Percentiles rank a stretch among this genome's conserved stretches.
These are phyloP conservation scores for Artemisia tridentata DNA, from an alignment of 129 eudicot genomes.

Conservation along the genomic window DNA sequence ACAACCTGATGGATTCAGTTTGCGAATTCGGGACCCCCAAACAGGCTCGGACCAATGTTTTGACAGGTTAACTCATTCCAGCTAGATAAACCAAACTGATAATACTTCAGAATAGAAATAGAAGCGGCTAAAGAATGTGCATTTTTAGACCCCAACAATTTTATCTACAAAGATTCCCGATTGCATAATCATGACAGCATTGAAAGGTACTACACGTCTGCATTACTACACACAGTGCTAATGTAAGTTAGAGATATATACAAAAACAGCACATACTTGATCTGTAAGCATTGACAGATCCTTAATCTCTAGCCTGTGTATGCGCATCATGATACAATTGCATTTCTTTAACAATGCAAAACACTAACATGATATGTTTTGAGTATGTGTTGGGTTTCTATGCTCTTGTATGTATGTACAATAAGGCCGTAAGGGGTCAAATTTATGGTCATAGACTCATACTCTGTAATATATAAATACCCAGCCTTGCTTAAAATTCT, in stretches of 20 bases:
- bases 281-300: no score
- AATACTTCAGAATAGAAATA: background rate
- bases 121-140: background rate
- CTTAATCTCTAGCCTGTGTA: no score
- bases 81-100: background rate
- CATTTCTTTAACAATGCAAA: background rate
- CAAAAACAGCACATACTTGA: no score
- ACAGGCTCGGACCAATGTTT: background rate
- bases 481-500: background rate
- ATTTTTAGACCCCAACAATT: background rate
- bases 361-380: background rate
- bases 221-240: no score
- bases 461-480: background rate
- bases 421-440: background rate
- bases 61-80: constrained; percentile 13
- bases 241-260: no score
- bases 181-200: no score
- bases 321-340: no score
- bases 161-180: background rate
- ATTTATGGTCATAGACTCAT: background rate
- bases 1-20: constrained; percentile 8
- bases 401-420: background rate
- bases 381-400: background rate
- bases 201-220: no score
- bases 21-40: background rate